A percentile compares a stretch with the other conserved stretches of the same genome.
phyloP scores from a whole-genome alignment of 345 rosid genomes.

The Noccaea bulbosa region DNA sequence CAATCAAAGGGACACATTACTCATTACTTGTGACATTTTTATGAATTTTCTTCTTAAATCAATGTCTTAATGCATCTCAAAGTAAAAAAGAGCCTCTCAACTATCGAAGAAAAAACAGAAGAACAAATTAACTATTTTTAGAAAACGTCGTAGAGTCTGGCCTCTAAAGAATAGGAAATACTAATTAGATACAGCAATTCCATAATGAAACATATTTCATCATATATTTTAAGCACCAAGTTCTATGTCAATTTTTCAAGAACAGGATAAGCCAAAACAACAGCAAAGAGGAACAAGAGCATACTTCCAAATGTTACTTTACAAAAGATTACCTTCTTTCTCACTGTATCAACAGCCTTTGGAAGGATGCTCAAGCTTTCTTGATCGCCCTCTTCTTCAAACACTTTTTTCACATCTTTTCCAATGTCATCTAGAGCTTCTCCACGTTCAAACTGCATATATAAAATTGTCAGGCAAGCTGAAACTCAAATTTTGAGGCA shows the following conservation, averaged over 20 bases:
- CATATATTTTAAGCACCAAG: conserved; percentile 6
- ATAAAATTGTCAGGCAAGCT: conserved; percentile 21
- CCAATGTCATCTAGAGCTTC: conserved; percentile 88
- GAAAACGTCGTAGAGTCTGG: not conserved
- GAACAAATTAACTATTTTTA: not conserved
- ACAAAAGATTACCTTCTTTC: conserved; percentile 68
- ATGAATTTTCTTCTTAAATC: not conserved
- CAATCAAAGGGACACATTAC: conserved; percentile 22
- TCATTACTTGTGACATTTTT: conserved; percentile 4
- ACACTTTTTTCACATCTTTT: conserved; percentile 62
- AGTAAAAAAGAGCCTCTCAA: conserved; percentile 8
- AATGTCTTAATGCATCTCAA: conserved; percentile 13
- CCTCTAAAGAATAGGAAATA: conserved; percentile 1
- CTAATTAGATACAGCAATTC: not conserved
- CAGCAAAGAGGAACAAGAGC: conserved; percentile 26
- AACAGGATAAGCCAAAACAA: conserved; percentile 11
- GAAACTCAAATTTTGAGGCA: conserved; percentile 15
- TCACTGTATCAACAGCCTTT: conserved; percentile 82
- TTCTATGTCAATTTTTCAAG: conserved; percentile 16
- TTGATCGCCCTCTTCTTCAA: conserved; percentile 85
- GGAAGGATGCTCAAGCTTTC: conserved; percentile 80
- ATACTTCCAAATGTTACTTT: not conserved
- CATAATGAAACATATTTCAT: not conserved
- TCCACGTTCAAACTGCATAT: conserved; percentile 88
- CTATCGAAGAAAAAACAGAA: conserved; percentile 10